phyloP scores from a whole-genome alignment of 345 rosid species.

The Camelina sativa region DNA sequence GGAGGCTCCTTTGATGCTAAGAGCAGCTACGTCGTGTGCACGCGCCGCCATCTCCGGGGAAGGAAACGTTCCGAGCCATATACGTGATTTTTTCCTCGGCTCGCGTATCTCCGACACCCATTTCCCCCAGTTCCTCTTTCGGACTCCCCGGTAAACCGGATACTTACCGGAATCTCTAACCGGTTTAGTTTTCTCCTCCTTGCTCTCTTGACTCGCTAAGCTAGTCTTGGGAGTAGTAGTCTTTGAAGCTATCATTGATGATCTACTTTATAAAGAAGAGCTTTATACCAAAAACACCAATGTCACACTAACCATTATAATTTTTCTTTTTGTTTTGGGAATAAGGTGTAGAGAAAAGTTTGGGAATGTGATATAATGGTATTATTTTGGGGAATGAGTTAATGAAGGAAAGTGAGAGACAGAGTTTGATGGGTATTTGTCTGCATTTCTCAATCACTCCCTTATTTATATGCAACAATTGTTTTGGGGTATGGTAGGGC shows the following conservation, averaged over 20 bases:
- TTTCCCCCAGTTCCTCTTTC: conserved; percentile 93
- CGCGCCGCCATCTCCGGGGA: conserved; percentile 98
- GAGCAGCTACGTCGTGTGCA: conserved; percentile 93
- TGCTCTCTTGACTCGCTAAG: conserved; percentile 20
- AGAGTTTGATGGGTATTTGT: conserved; percentile 37
- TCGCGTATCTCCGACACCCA: conserved; percentile 98
- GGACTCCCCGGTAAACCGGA: conserved; percentile 79
- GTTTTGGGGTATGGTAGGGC: conserved; percentile 35
- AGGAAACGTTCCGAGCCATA: conserved; percentile 94
- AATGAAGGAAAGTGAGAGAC: conserved; percentile 35
- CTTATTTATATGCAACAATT: conserved; percentile 40
- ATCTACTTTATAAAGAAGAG: conserved; percentile 16
- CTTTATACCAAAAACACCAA: conserved; percentile 26
- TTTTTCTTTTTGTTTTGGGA: neutral
- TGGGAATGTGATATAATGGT: neutral
- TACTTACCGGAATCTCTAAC: conserved; percentile 57
- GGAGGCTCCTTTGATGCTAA: conserved; percentile 77
- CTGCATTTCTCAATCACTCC: conserved; percentile 34
- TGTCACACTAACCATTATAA: conserved; percentile 13
- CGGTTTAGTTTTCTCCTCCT: conserved; percentile 47
- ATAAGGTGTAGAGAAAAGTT: neutral
- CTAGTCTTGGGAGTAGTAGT: conserved; percentile 28
- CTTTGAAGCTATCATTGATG: conserved; percentile 31
- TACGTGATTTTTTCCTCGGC: conserved; percentile 87
- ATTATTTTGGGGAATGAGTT: conserved; percentile 39